These are phyloP conservation scores for Borovskyia barvae DNA, from an alignment of 208 protist species.

Conservation along the genomic window DNA sequence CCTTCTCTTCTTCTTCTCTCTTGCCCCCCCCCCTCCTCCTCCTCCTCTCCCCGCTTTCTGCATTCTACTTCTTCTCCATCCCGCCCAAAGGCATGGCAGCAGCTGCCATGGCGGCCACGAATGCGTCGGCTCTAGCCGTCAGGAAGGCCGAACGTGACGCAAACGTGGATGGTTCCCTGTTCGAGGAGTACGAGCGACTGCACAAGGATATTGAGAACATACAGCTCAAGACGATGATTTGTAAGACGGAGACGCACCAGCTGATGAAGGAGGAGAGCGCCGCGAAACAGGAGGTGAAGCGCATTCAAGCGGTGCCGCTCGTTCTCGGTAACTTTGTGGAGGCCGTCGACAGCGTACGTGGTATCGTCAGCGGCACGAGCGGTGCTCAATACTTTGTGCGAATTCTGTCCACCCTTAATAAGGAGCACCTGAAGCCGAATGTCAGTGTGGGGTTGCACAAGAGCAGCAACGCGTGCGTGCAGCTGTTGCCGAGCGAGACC, in stretches of 20 bases:
- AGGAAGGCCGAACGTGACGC: conserved; percentile 7
- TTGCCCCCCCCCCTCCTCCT: conserved; percentile 7
- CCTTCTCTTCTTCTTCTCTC: conserved; percentile 10
- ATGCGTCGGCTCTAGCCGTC: conserved; percentile 4
- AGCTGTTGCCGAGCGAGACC: conserved; percentile 97
- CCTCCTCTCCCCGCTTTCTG: background rate
- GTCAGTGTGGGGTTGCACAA: conserved; percentile 98
- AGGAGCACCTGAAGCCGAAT: conserved; percentile 98
- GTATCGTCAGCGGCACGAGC: conserved; percentile 96
- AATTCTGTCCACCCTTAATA: conserved; percentile 97
- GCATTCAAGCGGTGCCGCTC: conserved; percentile 99
- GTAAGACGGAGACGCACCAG: conserved; percentile 87
- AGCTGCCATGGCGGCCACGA: conserved; percentile 8
- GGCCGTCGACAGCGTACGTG: conserved; percentile 97
- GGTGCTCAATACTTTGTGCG: conserved; percentile 98
- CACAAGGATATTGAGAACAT: conserved; percentile 65
- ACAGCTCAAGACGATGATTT: conserved; percentile 89
- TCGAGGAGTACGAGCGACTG: conserved; percentile 83
- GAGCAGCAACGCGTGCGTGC: conserved; percentile 98
- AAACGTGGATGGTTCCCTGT: conserved; percentile 34
- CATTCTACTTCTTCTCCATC: background rate
- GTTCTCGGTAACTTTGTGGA: conserved; percentile 99
- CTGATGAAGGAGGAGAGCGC: conserved; percentile 85
- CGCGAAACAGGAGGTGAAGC: conserved; percentile 95
- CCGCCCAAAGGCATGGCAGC: background rate